phyloP scores from a whole-genome alignment of 148 eudicot species.

The Simmondsia chinensis region DNA sequence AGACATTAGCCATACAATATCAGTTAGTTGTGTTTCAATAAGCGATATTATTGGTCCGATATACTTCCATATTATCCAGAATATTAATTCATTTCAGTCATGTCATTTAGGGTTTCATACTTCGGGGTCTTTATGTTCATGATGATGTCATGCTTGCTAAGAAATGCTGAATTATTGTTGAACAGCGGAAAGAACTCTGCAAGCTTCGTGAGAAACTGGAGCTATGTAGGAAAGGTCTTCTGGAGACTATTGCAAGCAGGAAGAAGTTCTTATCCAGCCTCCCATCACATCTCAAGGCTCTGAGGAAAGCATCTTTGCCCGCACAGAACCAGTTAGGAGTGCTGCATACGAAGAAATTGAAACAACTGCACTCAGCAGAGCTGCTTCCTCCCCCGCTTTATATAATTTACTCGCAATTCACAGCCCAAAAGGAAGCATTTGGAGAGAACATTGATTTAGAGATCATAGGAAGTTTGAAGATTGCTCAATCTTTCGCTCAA shows the following conservation, averaged over 20 bases:
- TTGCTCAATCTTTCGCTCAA: slow-evolving; percentile 78
- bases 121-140: no score
- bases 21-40: no score
- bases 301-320: slow-evolving; percentile 94
- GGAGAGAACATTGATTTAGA: slow-evolving; percentile 80
- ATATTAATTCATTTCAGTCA: no score
- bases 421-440: slow-evolving; percentile 96
- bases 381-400: slow-evolving; percentile 94
- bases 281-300: slow-evolving; percentile 92
- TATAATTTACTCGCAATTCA: slow-evolving; percentile 82
- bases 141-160: not conserved
- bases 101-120: no score
- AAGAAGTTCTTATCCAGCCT: slow-evolving; percentile 92
- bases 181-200: slow-evolving; percentile 93
- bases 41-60: no score
- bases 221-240: slow-evolving; percentile 60
- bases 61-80: no score
- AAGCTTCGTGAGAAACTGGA: slow-evolving; percentile 73
- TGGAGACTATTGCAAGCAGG: slow-evolving; percentile 73
- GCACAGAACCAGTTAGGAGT: slow-evolving; percentile 84
- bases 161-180: slow-evolving; percentile 6
- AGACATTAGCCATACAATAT: no score
- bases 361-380: slow-evolving; percentile 80
- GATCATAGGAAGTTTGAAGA: slow-evolving; percentile 77
- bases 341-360: slow-evolving; percentile 70